These are phyloP conservation scores for Verticillium dahliae DNA, from an alignment of 2,329 filamentous ascomycete genomes.

Conservation along the genomic window DNA sequence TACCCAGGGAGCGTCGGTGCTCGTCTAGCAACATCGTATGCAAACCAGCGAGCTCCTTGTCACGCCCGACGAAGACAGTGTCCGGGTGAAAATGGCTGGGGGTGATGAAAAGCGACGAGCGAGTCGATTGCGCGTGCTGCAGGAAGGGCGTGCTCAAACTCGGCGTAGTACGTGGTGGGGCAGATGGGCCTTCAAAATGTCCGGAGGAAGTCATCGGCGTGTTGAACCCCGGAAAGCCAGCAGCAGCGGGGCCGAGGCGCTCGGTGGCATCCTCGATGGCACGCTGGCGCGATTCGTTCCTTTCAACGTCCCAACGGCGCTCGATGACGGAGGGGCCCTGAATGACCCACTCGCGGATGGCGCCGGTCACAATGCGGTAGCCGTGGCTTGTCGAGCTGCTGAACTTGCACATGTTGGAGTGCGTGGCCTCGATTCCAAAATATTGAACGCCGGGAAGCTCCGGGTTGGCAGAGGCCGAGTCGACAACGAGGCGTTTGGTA, in stretches of 20 bases:
- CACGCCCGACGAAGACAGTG: conserved; percentile 54
- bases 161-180: background rate
- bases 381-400: conserved; percentile 57
- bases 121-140: background rate
- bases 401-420: conserved; percentile 69
- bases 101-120: conserved; percentile 26
- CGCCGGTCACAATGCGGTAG: conserved; percentile 45
- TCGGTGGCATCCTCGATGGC: conserved; percentile 39
- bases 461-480: conserved; percentile 63
- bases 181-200: background rate
- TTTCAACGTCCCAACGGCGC: conserved; percentile 55
- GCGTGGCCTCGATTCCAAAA: conserved; percentile 69
- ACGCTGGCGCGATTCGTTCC: conserved; percentile 40
- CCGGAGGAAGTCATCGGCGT: background rate
- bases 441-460: conserved; percentile 63
- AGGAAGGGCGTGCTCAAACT: background rate
- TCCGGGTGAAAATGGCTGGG: conserved; percentile 57
- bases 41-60: conserved; percentile 49
- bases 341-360: conserved; percentile 43
- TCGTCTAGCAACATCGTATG: conserved; percentile 53
- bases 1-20: conserved; percentile 47
- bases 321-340: conserved; percentile 48
- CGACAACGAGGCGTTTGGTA: conserved; percentile 59
- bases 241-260: conserved; percentile 19
- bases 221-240: background rate